Base-by-base conservation (phyloP, 2,329 filamentous ascomycete species). In the Neocucurbitaria cava region DNA sequence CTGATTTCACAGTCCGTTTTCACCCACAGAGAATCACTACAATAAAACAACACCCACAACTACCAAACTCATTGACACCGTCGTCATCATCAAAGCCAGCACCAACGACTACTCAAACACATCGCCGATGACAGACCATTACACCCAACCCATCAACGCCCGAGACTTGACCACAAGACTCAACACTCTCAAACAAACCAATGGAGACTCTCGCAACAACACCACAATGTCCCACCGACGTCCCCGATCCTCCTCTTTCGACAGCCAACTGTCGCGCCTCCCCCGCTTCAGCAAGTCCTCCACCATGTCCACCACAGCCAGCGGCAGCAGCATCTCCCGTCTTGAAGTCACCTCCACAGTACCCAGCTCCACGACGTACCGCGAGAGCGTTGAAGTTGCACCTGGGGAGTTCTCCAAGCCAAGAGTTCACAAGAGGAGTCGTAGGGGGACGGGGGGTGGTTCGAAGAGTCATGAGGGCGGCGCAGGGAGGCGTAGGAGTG, bases 61-160 rank as follows among this genome's bases (percentile, higher is more conserved):
- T 39, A 21, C 33, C 30, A 55, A 17, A 40, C 43, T 45, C 31
- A 52, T 26, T 33, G 46, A 49, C 36, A 26, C 5, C 24, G 24
- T 26, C 9, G 33, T 50, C 54, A 41, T 50, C 54, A 41, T 49
- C 30, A 45, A 54, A 26, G 50, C 38, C 36, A 56, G n/a, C 45
- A 26, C 17, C 17, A 44, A 23, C 36, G 17, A 44, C 21, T 46
- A 50, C 26, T 46, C 52, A 20, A 51, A 54, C 20, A 41, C 46
- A 45, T 65, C 54, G 64, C 56, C 65, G 68, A 73, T 73, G 72
- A 71, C 68, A 61, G 58, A 68, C 63, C 58, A 60, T 53, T 51
- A 60, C 58, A 61, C 58, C 51, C 52, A 63, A 56, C 45, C 55
- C 41, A 61, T 71, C 56, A 58, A 69, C 62, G 56, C 64, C 44